Base-by-base conservation (phyloP, 352 stramenopile species). In the Globisporangium okanoganense region DNA sequence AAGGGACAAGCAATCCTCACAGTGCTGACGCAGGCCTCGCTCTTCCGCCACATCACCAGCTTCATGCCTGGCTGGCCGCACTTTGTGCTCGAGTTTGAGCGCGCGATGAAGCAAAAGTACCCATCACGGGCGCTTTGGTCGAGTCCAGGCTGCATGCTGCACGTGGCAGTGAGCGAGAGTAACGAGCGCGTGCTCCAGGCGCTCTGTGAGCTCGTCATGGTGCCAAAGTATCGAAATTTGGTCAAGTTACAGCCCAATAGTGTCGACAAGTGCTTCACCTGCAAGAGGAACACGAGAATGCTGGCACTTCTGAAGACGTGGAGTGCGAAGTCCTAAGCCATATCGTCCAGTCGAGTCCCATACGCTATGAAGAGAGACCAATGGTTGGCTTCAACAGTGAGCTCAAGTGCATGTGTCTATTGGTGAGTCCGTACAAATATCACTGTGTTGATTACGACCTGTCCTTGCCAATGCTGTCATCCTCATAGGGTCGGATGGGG, bases 11-110 rank as follows among this genome's bases (percentile, higher is more conserved):
- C 10, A 8, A n/a, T n/a, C 16, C 9, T n/a, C 44, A 50, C 31
- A 18, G 44, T 50, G 10, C 10, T 50, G 22, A 31, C 44, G 10
- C 22, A 31, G 9, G 6, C 7, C 0, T 4, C 13, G 7, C 43
- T 49, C 20, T 49, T 49, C 43, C 64, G 70, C 8, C 75, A 80
- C 45, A 72, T 66, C 10, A 75, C 71, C 47, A 67, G 69, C 10
- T 73, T 90, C 40, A 69, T 87, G 8, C 71, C 77, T 20, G 66
- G 67, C 6, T 31, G 44, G 12, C 44, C 44, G 12, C 65, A 89
- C 1, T 51, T 88, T 22, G 53, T 56, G 7, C 25, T 61, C 1
- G 79, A 88, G 58, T 75, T 72, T 24, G 57, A 51, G 57, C 33
- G 27, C 38, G 40, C n/a, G 38, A 2, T 27, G 25, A 6, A 25